Evolutionary conservation across 2,329 filamentous ascomycete genomes (phyloP).

Genomic region (Scedosporium minutisporum): DNA sequence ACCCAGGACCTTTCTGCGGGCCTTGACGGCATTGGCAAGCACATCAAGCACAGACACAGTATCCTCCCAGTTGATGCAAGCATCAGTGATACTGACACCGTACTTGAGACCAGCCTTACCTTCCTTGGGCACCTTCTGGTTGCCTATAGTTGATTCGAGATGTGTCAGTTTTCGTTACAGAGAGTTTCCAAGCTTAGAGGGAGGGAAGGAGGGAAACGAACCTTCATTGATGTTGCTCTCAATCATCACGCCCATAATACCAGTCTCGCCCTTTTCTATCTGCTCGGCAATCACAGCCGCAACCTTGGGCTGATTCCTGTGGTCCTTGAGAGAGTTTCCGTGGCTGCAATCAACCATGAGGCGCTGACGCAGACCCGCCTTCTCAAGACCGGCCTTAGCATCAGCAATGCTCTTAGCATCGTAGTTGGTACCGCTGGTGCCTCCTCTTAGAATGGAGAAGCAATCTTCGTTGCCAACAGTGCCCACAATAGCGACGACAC

Average conservation of each 20-base stretch:
- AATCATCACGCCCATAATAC: constrained; percentile 95
- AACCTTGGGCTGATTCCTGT: constrained; percentile 93
- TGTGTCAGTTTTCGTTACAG: neutral
- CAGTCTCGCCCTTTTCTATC: constrained; percentile 74
- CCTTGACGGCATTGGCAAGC: constrained; percentile 71
- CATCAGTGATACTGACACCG: constrained; percentile 91
- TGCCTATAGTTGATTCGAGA: constrained; percentile 20
- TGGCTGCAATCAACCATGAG: constrained; percentile 99
- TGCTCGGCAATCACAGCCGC: constrained; percentile 75
- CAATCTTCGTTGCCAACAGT: constrained; percentile 94
- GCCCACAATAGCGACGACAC: constrained; percentile 85
- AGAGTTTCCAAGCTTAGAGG: neutral
- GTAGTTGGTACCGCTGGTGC: constrained; percentile 87
- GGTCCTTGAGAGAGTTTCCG: constrained; percentile 95
- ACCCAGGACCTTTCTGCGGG: constrained; percentile 46
- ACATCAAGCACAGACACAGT: constrained; percentile 69
- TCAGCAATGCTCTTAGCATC: constrained; percentile 73
- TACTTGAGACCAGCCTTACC: constrained; percentile 71
- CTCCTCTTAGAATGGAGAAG: constrained; percentile 90
- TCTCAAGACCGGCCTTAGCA: constrained; percentile 66
- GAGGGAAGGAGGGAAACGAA: constrained; percentile 1
- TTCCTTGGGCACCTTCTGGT: constrained; percentile 79
- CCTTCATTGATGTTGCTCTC: constrained; percentile 94
- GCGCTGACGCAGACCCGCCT: constrained; percentile 77
- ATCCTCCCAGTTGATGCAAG: constrained; percentile 90